Conservation (phyloP, 2,329 filamentous ascomycete species). For the Penicillium paneum region DNA sequence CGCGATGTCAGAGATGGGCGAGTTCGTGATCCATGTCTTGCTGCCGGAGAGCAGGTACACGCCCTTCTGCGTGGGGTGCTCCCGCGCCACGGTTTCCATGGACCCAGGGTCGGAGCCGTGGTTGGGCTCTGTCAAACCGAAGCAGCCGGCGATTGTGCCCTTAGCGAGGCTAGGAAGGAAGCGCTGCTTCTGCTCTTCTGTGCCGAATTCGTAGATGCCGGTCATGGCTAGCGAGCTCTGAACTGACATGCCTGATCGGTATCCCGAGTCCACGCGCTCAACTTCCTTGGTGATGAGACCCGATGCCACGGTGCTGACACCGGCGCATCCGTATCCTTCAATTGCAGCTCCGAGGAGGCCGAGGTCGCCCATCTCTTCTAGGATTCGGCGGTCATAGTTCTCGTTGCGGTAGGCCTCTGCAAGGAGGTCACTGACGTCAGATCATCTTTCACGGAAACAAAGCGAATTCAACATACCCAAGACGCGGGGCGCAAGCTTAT, state of each 20-base stretch:
- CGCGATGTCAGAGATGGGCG: constrained; percentile 79
- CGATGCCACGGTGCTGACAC: constrained; percentile 81
- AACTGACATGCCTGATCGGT: constrained; percentile 88
- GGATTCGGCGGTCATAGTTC: constrained; percentile 77
- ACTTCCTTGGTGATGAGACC: constrained; percentile 87
- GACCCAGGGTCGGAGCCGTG: constrained; percentile 88
- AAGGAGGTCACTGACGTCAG: constrained; percentile 1
- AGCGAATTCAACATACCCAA: constrained; percentile 60
- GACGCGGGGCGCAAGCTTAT: constrained; percentile 78
- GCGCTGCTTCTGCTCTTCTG: constrained; percentile 80
- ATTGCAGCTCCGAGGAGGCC: constrained; percentile 86
- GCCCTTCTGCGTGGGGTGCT: constrained; percentile 78
- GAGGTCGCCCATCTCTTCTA: constrained; percentile 88
- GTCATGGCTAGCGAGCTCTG: constrained; percentile 94
- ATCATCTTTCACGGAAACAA: background rate
- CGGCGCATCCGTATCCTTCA: constrained; percentile 82
- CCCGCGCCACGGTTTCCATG: constrained; percentile 84
- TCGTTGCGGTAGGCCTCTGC: constrained; percentile 83
- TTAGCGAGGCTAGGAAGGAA: constrained; percentile 78
- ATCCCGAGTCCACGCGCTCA: constrained; percentile 86
- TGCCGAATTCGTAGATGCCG: constrained; percentile 82
- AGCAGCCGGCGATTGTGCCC: constrained; percentile 77
- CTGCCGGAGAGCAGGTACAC: constrained; percentile 74
- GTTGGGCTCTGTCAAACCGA: constrained; percentile 88
- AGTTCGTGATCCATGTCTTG: constrained; percentile 97